phyloP scores from a whole-genome alignment of 2,329 filamentous ascomycete genomes.

The Boeremia exigua region DNA sequence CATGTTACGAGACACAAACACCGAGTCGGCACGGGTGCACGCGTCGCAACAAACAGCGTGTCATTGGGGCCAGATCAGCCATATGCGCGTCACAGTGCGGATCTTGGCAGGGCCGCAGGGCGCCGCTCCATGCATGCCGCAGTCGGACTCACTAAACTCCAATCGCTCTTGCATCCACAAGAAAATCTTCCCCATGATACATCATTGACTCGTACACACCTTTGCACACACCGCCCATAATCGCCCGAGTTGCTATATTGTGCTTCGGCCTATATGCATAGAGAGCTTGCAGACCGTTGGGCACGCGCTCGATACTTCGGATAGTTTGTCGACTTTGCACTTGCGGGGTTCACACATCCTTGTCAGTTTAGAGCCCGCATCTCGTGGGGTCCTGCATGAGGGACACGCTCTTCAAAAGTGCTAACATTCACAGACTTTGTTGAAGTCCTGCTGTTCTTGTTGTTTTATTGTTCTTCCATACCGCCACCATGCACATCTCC shows the following conservation, averaged over 20 bases:
- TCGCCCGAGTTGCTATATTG: conserved; percentile 13
- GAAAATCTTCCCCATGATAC: conserved; percentile 25
- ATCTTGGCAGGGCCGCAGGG: conserved; percentile 21
- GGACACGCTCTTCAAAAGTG: conserved; percentile 1
- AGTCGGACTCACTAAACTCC: not conserved
- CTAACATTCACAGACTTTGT: conserved; percentile 7
- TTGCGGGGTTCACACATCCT: conserved; percentile 26
- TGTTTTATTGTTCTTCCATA: conserved; percentile 1
- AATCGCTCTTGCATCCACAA: conserved; percentile 12
- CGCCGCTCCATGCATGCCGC: not conserved
- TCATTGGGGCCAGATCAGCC: conserved; percentile 7
- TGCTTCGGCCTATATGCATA: conserved; percentile 56
- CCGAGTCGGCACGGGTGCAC: conserved; percentile 1
- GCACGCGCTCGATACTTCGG: conserved; percentile 54
- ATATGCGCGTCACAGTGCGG: conserved; percentile 9
- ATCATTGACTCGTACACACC: conserved; percentile 4
- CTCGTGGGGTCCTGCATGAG: conserved; percentile 26
- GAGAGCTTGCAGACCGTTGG: conserved; percentile 59
- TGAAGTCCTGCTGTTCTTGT: conserved; percentile 7
- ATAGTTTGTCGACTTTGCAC: conserved; percentile 37
- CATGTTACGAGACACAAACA: not conserved
- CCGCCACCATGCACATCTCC: conserved; percentile 85
- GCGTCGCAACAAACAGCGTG: not conserved
- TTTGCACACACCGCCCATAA: not conserved
- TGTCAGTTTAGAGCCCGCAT: conserved; percentile 23